phyloP scores from a whole-genome alignment of 306 rosid genomes.

The Lathyrus aphaca region DNA sequence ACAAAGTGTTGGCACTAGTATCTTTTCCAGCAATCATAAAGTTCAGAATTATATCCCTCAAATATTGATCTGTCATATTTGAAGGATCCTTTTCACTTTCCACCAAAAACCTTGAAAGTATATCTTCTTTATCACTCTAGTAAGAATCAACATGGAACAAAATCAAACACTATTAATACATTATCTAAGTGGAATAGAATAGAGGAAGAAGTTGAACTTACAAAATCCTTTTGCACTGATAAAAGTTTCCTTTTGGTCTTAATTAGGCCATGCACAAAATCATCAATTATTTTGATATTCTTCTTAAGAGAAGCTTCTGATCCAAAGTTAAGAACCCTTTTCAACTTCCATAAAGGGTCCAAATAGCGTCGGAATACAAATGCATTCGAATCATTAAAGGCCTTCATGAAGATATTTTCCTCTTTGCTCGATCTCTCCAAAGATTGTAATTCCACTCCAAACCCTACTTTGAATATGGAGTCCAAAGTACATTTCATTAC shows the following conservation, averaged over 20 bases:
- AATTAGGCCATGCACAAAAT: conserved; percentile 57
- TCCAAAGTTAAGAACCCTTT: conserved; percentile 66
- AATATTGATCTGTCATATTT: conserved; percentile 62
- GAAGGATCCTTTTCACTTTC: conserved; percentile 69
- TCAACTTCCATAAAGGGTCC: conserved; percentile 76
- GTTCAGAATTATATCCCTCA: conserved; percentile 71
- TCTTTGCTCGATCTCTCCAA: conserved; percentile 64
- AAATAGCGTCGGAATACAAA: conserved; percentile 60
- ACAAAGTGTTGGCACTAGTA: conserved; percentile 66
- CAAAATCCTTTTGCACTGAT: conserved; percentile 43
- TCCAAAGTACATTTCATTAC: conserved; percentile 75
- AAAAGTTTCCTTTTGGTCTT: conserved; percentile 47
- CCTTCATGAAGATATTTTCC: conserved; percentile 61
- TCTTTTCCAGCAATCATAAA: conserved; percentile 84
- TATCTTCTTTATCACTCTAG: conserved; percentile 67
- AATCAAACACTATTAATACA: background rate
- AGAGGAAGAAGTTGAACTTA: conserved; percentile 40
- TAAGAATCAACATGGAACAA: too few relatives aligned
- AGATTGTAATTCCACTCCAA: conserved; percentile 76
- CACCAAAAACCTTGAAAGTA: conserved; percentile 76
- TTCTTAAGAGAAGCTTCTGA: conserved; percentile 62
- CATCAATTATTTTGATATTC: conserved; percentile 53
- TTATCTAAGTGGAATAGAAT: conserved; percentile 2
- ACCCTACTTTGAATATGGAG: conserved; percentile 85
- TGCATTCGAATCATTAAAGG: conserved; percentile 76